Percentiles rank a stretch among this genome's conserved stretches.
Evolutionary conservation across 495 filamentous ascomycete species (phyloP).

Genomic region (Bathelium albidoporum): DNA sequence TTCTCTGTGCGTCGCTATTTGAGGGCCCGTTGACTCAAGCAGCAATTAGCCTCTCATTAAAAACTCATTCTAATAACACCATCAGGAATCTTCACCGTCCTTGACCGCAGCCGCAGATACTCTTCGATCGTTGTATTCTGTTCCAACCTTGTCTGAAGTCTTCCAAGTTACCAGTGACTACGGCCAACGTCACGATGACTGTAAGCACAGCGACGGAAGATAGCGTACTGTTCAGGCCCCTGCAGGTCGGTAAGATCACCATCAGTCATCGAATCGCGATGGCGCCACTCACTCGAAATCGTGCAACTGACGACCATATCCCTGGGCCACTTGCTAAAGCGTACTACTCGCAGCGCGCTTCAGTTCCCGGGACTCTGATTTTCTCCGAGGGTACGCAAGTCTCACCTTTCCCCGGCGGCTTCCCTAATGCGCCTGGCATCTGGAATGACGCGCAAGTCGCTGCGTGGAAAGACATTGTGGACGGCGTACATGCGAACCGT

Average conservation of each 20-base stretch:
- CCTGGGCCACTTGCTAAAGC: constrained; percentile 32
- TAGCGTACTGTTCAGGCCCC: constrained; percentile 21
- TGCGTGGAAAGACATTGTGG: constrained; percentile 50
- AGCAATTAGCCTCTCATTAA: too few relatives aligned
- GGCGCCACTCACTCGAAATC: constrained; percentile 19
- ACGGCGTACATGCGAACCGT: constrained; percentile 53
- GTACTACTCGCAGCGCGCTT: constrained; percentile 53
- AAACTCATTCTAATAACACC: too few relatives aligned
- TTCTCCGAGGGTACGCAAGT: constrained; percentile 56
- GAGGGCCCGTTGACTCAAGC: too few relatives aligned
- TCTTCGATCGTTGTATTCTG: too few relatives aligned
- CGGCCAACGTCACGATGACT: too few relatives aligned
- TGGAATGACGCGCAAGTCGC: constrained; percentile 47
- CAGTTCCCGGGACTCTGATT: constrained; percentile 45
- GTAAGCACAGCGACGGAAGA: too few relatives aligned
- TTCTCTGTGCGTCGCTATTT: too few relatives aligned
- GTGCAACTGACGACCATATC: constrained; percentile 22
- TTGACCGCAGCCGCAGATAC: too few relatives aligned
- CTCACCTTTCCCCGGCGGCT: constrained; percentile 40
- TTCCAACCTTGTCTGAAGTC: too few relatives aligned
- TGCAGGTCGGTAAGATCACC: constrained; percentile 9
- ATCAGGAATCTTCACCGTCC: too few relatives aligned
- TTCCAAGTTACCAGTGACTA: too few relatives aligned
- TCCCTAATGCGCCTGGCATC: constrained; percentile 50
- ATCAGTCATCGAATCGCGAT: constrained; percentile 16